Evolutionary conservation across 371 early-diverging fungal genomes (phyloP), one percentile per base, ranked within the genome.

Genomic region (Apophysomyces sp.): DNA sequence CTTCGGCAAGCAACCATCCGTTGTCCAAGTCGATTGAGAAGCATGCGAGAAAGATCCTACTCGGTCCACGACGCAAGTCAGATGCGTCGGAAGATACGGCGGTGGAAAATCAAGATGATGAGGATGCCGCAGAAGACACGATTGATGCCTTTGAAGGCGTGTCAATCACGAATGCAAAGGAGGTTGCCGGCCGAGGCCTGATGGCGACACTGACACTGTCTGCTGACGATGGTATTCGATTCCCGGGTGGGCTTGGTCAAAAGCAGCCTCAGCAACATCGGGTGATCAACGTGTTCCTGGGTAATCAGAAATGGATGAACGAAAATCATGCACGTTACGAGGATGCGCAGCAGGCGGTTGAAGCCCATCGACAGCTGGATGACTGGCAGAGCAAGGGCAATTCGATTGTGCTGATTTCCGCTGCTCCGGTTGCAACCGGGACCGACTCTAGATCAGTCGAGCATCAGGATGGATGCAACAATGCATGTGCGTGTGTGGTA

Each of bases 301-400:
- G 90, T 2, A 90, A 88, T 56, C 82, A 85, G 52, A 81, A 81
- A 30, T 91, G 90, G 90, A 88, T 89, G 84, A 66, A 82, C 28
- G 85, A 85, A 61, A 87, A 89, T 30, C 69, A 73, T 2, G 89
- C 88, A 1, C 72, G 77, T 3, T 81, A 79, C 34, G 74, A 77
- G 6, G 71, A 61, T n/a, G 71, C 74, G 15, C 71, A 74, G 2
- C 75, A 76, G 55, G 74, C 78, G 0, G 76, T 74, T 18, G 39
- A 28, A 16, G 67, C 67, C 9, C 66, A 62, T 6, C 57, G 66
- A 12, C 60, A 69, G 13, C 55, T 86, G 18, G 62, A 59, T 0
- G 60, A 65, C 2, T 89, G 89, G 90, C 86, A 89, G 68, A 52
- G 73, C 9, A 71, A 78, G 26, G 90, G 90, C 29, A 81, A 85